Base-by-base conservation (phyloP, 2,329 filamentous ascomycete genomes). In the Phialocephala subalpina region DNA sequence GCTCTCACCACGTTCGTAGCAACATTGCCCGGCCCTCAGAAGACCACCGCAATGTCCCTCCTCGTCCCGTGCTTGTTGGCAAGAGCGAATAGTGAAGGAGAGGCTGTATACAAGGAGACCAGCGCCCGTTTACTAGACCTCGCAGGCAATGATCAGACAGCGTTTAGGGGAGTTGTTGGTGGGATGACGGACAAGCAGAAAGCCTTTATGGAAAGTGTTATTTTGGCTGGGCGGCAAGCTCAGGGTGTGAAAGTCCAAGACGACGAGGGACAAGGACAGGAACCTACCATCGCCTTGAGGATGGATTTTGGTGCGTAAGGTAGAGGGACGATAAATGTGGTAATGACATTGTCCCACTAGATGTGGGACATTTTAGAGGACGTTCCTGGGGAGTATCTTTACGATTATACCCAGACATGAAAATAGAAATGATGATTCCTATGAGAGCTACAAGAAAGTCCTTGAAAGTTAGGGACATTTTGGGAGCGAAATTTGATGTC, bases 251-350 rank as follows among this genome's bases (percentile, higher is more conserved):
- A 77, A 73, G 72, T 74, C 71, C 76, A 75, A 76, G 80, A 82
- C 72, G 78, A 76, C 62, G 73, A 79, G 52, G 79, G 79, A 59
- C 82, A 80, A 65, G 80, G 82, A 65, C 85, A 81, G 33, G 88
- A 87, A 78, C 96, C 96, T 14, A 96, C 84, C 69, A 99, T 99
- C 83, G 93, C 93, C 62, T 80, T 99, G 76, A 96, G 97, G 85
- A 97, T 98, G 92, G 86, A 97, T 78, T 98, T 99, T 84, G 88
- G 87, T 12, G 70, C 47, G 9, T 76, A 36, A 64, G 53, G 27
- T 25, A 29, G 45, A 53, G 35, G 53, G 9, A 4, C 2, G 12
- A 25, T n/a, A 27, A 22, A 36, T 42, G 47, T 2, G 49, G 2
- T 36, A 20, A 36, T 62, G 36, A 58, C 20, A 22, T 7, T 53